Percentiles rank a stretch among this genome's conserved stretches.
Evolutionary conservation across 75 land plant species (phyloP).

Genomic region (Selaginella tamariscina): DNA sequence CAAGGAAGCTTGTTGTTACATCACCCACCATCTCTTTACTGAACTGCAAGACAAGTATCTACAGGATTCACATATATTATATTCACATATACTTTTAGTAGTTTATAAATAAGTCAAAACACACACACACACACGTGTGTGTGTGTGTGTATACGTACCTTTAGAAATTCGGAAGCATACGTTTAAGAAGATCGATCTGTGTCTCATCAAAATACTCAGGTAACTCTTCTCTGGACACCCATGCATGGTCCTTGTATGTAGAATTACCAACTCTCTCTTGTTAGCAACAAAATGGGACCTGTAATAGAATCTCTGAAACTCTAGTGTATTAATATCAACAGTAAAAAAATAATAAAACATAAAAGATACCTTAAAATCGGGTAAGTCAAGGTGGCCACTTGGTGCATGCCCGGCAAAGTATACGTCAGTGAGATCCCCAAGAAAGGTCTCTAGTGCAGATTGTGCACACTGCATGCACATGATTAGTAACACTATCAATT

Average conservation of each 20-base stretch:
- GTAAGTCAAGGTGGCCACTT: conserved; percentile 46
- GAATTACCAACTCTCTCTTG: conserved; percentile 26
- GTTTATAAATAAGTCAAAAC: too few species aligned
- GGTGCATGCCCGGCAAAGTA: conserved; percentile 99
- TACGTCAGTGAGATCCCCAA: conserved; percentile 47
- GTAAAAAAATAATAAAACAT: conserved; percentile 9
- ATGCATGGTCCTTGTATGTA: conserved; percentile 62
- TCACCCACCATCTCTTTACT: too few species aligned
- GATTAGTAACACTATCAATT: neutral
- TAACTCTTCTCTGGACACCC: conserved; percentile 87
- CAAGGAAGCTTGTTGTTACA: too few species aligned
- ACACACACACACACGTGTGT: too few species aligned
- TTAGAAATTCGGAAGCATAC: conserved; percentile 34
- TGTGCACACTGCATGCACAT: conserved; percentile 72
- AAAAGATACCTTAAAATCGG: conserved; percentile 19
- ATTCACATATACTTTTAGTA: too few species aligned
- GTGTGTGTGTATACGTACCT: too few species aligned
- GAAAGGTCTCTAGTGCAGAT: conserved; percentile 52
- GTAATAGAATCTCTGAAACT: conserved; percentile 72
- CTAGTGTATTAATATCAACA: neutral
- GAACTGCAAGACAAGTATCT: too few species aligned
- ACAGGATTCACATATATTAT: too few species aligned
- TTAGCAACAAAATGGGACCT: conserved; percentile 67
- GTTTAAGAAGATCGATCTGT: conserved; percentile 35
- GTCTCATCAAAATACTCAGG: conserved; percentile 62